A percentile compares a stretch with the other conserved stretches of the same genome.
Evolutionary conservation across 179 eudicot species (phyloP).

Genomic region (Spinacia oleracea): DNA sequence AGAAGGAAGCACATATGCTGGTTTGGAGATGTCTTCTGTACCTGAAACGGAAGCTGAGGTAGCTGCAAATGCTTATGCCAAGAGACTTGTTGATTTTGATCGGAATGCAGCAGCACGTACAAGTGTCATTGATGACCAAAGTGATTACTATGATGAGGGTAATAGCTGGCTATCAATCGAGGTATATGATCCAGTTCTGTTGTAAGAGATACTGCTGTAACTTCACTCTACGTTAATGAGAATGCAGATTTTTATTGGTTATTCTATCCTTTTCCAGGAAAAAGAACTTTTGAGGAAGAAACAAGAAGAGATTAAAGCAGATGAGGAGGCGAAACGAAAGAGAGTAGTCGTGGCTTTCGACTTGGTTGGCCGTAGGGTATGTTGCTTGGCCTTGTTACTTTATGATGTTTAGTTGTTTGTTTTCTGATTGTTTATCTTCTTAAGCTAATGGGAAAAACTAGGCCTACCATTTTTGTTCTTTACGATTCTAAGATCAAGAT

Average conservation of each 20-base stretch:
- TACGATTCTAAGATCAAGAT: not conserved
- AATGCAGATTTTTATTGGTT: conserved; percentile 2
- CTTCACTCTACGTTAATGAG: not conserved
- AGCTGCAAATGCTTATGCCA: conserved; percentile 94
- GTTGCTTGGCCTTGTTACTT: conserved; percentile 11
- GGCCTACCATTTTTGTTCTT: not conserved
- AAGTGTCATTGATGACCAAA: conserved; percentile 96
- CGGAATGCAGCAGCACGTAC: conserved; percentile 98
- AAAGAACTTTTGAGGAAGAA: conserved; percentile 87
- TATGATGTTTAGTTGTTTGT: not conserved
- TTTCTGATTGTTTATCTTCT: not conserved
- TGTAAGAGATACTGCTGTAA: not conserved
- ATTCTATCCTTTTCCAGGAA: conserved; percentile 51
- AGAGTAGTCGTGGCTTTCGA: conserved; percentile 91
- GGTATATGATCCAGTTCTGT: conserved; percentile 42
- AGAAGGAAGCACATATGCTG: conserved; percentile 97
- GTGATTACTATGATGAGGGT: conserved; percentile 95
- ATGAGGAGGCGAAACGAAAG: conserved; percentile 69
- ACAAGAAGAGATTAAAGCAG: conserved; percentile 80
- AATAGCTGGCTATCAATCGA: conserved; percentile 89
- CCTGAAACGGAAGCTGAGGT: conserved; percentile 75
- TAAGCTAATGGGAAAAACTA: not conserved
- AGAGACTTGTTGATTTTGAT: conserved; percentile 97
- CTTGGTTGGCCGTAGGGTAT: conserved; percentile 97
- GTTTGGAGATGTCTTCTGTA: conserved; percentile 57